phyloP scores from a whole-genome alignment of 176 grass and related monocot species.

The Oryza punctata region DNA sequence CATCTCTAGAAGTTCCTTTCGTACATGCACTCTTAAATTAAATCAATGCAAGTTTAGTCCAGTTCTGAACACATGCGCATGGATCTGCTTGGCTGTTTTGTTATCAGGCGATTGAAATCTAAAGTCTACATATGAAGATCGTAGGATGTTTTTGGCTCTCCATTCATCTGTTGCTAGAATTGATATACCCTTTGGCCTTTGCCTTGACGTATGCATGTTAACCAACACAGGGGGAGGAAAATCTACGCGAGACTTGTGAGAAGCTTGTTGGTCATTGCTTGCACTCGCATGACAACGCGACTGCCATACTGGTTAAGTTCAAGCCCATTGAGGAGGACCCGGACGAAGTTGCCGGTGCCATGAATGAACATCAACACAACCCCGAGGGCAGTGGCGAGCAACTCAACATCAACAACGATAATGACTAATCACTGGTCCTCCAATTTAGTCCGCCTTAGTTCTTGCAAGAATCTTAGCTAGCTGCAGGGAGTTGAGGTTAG shows the following conservation, averaged over 20 bases:
- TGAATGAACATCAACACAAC: too few relatives aligned
- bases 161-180: constrained; percentile 2
- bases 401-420: background rate
- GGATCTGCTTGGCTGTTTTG: background rate
- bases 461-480: background rate
- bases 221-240: constrained; percentile 10
- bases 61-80: background rate
- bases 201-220: background rate
- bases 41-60: background rate
- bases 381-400: too few relatives aligned
- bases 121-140: background rate
- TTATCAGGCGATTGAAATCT: background rate
- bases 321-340: background rate
- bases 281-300: background rate
- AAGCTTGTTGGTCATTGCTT: background rate
- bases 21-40: background rate
- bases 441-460: background rate
- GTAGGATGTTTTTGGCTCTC: background rate
- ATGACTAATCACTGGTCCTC: background rate
- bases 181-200: background rate
- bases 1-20: background rate
- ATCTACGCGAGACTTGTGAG: background rate
- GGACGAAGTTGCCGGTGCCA: background rate
- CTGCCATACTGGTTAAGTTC: constrained; percentile 24
- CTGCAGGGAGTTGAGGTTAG: background rate